Evolutionary conservation across 805 yeast species (phyloP), one percentile per base, ranked within the genome.

Genomic region (Metschnikowia gruessii): DNA sequence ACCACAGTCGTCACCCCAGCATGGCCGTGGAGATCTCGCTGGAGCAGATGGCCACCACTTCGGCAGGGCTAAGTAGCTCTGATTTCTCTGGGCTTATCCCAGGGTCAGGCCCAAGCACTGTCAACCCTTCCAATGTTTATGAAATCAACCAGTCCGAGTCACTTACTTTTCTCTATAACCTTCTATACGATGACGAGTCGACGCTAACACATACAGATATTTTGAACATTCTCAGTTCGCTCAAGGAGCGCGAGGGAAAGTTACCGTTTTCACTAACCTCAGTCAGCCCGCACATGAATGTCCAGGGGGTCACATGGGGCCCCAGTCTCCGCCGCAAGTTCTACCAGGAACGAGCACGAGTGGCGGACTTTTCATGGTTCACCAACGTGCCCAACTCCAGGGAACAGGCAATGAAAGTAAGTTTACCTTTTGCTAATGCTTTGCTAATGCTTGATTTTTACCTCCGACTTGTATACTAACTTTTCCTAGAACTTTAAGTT

Each of bases 71-170:
- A 24, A 26, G 30, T 3, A 40, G 40, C n/a, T 30, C 42, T 4
- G 48, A 43, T 24, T 29, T 43, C 31, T 36, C 52, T 3, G 48
- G 35, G 5, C 19, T 37, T 21, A 17, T 49, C n/a, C 44, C 35
- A 8, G 9, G 40, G 10, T 38, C 52, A 1, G 43, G n/a, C 2
- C 30, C 33, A 8, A 45, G 42, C 32, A 35, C 42, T 2, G 42
- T 40, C 31, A 50, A 51, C 21, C 42, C 54, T 4, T 51, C 55
- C n/a, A 60, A 55, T 37, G 72, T 69, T 35, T 69, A 68, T 49
- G 76, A 71, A 48, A 58, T 69, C 35, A 65, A 59, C 54, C 72
- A 63, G 50, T 68, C 73, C 1, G 75, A 71, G 41, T 67, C 74
- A n/a, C 56, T 70, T 31, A 65, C 71, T 1, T 69, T 71, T 46